Evolutionary conservation across 306 rosid genomes (phyloP).

Genomic region (Quercus alba): DNA sequence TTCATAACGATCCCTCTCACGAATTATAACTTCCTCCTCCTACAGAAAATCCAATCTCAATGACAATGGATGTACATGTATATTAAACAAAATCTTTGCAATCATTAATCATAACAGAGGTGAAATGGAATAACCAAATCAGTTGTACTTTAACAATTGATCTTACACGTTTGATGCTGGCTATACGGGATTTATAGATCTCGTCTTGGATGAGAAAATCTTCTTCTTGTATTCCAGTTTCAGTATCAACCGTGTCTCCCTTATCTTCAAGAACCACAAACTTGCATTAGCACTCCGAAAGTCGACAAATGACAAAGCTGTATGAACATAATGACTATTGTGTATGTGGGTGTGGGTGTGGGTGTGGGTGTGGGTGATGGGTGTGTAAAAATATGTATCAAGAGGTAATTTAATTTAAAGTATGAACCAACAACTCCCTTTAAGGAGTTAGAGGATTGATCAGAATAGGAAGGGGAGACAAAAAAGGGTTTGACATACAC

Average conservation of each 20-base stretch:
- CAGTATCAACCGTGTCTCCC: conserved; percentile 68
- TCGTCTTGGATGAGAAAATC: conserved; percentile 84
- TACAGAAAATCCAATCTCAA: conserved; percentile 27
- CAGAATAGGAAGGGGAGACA: background rate
- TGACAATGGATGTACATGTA: background rate
- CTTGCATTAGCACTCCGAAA: conserved; percentile 18
- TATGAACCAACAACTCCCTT: conserved; percentile 8
- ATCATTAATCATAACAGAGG: background rate
- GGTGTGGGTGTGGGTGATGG: background rate
- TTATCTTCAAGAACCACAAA: conserved; percentile 54
- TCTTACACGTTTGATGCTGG: conserved; percentile 93
- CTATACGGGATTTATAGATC: conserved; percentile 83
- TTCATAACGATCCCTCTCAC: conserved; percentile 96
- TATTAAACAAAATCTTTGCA: background rate
- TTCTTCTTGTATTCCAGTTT: conserved; percentile 71
- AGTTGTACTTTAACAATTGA: background rate
- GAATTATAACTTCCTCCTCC: conserved; percentile 86
- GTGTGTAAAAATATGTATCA: conserved; percentile 4
- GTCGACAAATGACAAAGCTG: conserved; percentile 5
- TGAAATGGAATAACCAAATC: conserved; percentile 15
- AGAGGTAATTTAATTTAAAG: conserved; percentile 12
- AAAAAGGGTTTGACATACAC: background rate
- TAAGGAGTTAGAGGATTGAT: background rate
- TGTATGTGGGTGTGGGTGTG: background rate
- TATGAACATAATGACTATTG: background rate